These are phyloP conservation scores for Diaporthe aspalathi DNA, from an alignment of 2,329 filamentous ascomycete genomes.

Conservation along the genomic window DNA sequence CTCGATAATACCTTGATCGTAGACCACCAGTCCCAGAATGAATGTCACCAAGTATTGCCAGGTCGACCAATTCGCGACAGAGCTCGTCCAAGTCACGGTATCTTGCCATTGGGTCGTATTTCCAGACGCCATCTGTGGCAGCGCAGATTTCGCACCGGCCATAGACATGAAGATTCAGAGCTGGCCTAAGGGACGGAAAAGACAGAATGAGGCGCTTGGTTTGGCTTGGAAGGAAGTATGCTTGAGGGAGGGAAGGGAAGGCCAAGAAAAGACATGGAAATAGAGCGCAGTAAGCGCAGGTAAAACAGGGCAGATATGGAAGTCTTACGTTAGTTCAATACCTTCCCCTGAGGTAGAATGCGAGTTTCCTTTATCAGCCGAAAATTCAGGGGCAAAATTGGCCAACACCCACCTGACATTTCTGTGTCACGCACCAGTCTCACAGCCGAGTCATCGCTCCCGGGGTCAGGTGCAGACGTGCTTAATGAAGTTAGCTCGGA, in stretches of 20 bases:
- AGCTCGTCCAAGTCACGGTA: not conserved
- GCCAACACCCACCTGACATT: not conserved
- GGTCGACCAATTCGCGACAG: slow-evolving; percentile 40
- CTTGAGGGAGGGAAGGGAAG: not conserved
- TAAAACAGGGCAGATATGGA: not conserved
- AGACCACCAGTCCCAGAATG: slow-evolving; percentile 49
- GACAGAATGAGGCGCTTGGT: not conserved
- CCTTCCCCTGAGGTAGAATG: not conserved
- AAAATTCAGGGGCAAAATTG: not conserved
- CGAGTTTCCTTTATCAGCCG: no score
- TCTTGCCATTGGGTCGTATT: slow-evolving; percentile 2
- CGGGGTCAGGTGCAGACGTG: not conserved
- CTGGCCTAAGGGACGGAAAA: not conserved
- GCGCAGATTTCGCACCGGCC: slow-evolving; percentile 3
- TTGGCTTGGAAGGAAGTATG: not conserved
- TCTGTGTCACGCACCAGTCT: not conserved
- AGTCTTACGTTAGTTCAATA: not conserved
- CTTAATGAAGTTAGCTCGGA: not conserved
- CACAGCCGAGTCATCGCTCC: not conserved
- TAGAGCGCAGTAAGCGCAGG: no score
- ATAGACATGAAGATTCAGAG: not conserved
- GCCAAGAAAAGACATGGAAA: not conserved
- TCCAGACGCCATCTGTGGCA: slow-evolving; percentile 29
- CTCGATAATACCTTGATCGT: slow-evolving; percentile 53
- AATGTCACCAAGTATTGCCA: slow-evolving; percentile 50